Conservation (phyloP, 495 filamentous ascomycete genomes). For the Paragyromitra xinjiangensis region DNA sequence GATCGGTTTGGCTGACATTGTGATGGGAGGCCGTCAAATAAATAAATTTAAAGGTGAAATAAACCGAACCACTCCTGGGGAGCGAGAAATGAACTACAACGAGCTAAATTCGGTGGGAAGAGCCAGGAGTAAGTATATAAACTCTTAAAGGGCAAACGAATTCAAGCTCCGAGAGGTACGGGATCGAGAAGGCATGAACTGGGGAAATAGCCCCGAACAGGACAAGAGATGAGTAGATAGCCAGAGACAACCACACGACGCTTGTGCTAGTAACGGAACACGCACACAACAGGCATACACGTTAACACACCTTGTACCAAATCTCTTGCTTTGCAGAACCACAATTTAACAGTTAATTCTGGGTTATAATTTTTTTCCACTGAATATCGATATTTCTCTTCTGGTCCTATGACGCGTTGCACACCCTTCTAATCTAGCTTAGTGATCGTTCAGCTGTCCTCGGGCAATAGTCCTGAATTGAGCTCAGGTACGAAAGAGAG, state of each 20-base stretch:
- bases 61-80: slow-evolving; percentile 11
- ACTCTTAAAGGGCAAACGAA: background rate
- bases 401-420: slow-evolving; percentile 5
- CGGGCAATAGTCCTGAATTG: slow-evolving; percentile 42
- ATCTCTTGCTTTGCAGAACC: slow-evolving; percentile 23
- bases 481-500: slow-evolving; percentile 15
- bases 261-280: slow-evolving; percentile 6
- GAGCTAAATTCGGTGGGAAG: slow-evolving; percentile 12
- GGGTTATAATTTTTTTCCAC: background rate
- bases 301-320: slow-evolving; percentile 44
- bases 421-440: slow-evolving; percentile 18
- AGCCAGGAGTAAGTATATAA: slow-evolving; percentile 38
- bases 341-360: slow-evolving; percentile 38
- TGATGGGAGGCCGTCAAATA: slow-evolving; percentile 20
- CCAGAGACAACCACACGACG: slow-evolving; percentile 33
- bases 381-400: slow-evolving; percentile 19
- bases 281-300: slow-evolving; percentile 11
- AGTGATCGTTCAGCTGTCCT: slow-evolving; percentile 19
- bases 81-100: slow-evolving; percentile 12
- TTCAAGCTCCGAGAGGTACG: background rate
- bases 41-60: background rate
- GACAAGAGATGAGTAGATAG: slow-evolving; percentile 2
- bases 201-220: slow-evolving; percentile 9
- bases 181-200: slow-evolving; percentile 7
- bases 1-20: slow-evolving; percentile 54